Evolutionary conservation across 2,329 filamentous ascomycete genomes (phyloP).

Genomic region (Ophiostoma novo-ulmi): DNA sequence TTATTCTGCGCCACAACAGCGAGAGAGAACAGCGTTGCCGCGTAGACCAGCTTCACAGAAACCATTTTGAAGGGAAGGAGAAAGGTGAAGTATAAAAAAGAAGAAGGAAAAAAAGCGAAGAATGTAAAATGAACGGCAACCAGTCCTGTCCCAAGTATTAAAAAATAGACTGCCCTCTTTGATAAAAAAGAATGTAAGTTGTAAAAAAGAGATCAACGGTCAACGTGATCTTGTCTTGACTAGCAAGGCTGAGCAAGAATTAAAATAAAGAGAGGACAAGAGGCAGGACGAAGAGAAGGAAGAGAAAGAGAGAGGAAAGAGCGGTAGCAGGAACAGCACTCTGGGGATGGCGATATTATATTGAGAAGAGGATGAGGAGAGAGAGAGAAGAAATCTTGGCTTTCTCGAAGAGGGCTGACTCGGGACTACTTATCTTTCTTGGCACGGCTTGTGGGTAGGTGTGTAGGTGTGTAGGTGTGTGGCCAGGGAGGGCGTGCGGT

Average conservation of each 20-base stretch:
- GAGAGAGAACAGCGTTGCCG: slow-evolving; percentile 31
- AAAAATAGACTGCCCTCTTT: slow-evolving; percentile 22
- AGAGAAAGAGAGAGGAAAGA: slow-evolving; percentile 22
- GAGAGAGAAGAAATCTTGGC: slow-evolving; percentile 19
- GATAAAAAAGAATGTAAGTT: slow-evolving; percentile 26
- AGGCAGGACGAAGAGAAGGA: slow-evolving; percentile 20
- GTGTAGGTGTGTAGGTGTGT: background rate
- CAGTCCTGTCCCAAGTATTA: slow-evolving; percentile 23
- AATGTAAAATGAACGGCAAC: slow-evolving; percentile 22
- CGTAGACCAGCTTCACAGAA: slow-evolving; percentile 30
- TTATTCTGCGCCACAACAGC: slow-evolving; percentile 30
- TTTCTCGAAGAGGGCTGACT: slow-evolving; percentile 9
- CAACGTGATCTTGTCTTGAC: slow-evolving; percentile 35
- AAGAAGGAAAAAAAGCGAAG: background rate
- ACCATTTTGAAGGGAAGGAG: slow-evolving; percentile 31
- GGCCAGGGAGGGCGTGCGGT: background rate
- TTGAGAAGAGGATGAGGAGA: slow-evolving; percentile 18
- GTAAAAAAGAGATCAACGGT: slow-evolving; percentile 32
- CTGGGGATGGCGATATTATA: slow-evolving; percentile 25
- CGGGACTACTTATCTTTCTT: slow-evolving; percentile 29
- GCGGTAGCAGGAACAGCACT: slow-evolving; percentile 20
- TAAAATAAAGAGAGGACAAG: slow-evolving; percentile 24
- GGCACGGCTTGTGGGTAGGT: slow-evolving; percentile 25
- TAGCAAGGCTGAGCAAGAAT: slow-evolving; percentile 30
- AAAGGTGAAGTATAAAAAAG: background rate